Evolutionary conservation across 306 rosid genomes (phyloP).

Genomic region (Erythrophleum fordii): DNA sequence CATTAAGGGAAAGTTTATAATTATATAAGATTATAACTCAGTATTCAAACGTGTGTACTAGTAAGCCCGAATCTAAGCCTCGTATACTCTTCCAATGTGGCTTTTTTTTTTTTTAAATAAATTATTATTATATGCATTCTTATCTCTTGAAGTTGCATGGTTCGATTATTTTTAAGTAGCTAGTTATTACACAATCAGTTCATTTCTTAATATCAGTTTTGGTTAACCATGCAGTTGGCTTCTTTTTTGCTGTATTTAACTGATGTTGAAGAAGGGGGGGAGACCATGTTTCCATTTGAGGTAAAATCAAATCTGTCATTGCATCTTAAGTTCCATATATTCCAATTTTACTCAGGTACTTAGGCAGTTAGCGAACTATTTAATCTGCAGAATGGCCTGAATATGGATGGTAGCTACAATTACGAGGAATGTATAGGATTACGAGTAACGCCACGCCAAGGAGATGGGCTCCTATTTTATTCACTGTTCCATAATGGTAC

Average conservation of each 20-base stretch:
- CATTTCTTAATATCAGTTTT: constrained; percentile 19
- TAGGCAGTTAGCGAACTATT: not conserved
- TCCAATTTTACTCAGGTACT: not conserved
- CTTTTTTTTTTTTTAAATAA: too few species aligned
- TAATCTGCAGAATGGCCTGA: constrained; percentile 71
- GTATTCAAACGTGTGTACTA: not conserved
- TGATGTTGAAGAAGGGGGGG: constrained; percentile 88
- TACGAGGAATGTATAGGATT: constrained; percentile 65
- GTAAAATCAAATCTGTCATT: constrained; percentile 48
- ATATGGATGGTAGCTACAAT: constrained; percentile 65
- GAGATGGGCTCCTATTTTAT: constrained; percentile 91
- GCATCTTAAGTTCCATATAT: constrained; percentile 10
- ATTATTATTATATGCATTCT: not conserved
- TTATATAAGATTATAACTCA: not conserved
- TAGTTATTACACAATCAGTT: not conserved
- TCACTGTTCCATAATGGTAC: constrained; percentile 76
- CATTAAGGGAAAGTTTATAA: not conserved
- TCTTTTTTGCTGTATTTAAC: constrained; percentile 84
- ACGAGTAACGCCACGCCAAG: constrained; percentile 83
- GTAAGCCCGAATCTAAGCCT: not conserved
- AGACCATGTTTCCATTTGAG: constrained; percentile 91
- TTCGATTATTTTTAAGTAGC: not conserved
- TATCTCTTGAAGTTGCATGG: not conserved
- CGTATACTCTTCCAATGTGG: not conserved
- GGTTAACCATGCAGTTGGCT: constrained; percentile 63